Base-by-base conservation (phyloP, 345 rosid genomes). In the Murraya koenigii region DNA sequence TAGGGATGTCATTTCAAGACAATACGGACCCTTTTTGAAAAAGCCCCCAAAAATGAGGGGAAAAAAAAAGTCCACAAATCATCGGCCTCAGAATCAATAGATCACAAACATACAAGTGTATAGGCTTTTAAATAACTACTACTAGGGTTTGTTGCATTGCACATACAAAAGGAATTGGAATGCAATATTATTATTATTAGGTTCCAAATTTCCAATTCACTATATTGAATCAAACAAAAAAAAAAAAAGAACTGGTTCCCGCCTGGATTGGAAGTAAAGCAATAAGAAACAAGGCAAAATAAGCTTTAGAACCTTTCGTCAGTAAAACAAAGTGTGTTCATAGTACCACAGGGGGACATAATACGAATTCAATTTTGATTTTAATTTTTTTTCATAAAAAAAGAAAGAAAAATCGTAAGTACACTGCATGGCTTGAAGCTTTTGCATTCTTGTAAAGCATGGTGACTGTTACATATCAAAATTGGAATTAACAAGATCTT, bases 401-500 rank as follows among this genome's bases (percentile, higher is more conserved):
- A 41, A 17, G 3, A 49, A 15, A 63, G 17, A 30, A 44, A 44
- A 3, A 11, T 44, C 49, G 13, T 13, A 44, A 44, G 49, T 11
- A 44, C 15, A 44, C 49, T 44, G 49, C 49, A 44, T 1, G 49
- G 49, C 49, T 44, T 1, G 49, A 17, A 13, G 49, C 49, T 44
- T 44, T 44, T 44, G 49, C 49, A 44, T 44, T 44, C 49, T 44
- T 13, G n/a, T 64, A 59, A 59, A 44, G 49, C 26, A 54, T 4
- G 19, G 33, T 41, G 7, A 62, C 72, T 67, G 78, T 60, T 32
- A n/a, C 55, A 79, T 56, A 86, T 86, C 86, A 75, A 74, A 79
- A 71, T 74, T 75, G 83, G 85, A 86, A 77, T 47, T 28, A 36
- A 61, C 69, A 69, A 63, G 69, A 80, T 82, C 79, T 75, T 75